Percentiles rank a stretch among this genome's conserved stretches.
phyloP scores from a whole-genome alignment of 2,329 filamentous ascomycete genomes.

The Diaporthe sp. region DNA sequence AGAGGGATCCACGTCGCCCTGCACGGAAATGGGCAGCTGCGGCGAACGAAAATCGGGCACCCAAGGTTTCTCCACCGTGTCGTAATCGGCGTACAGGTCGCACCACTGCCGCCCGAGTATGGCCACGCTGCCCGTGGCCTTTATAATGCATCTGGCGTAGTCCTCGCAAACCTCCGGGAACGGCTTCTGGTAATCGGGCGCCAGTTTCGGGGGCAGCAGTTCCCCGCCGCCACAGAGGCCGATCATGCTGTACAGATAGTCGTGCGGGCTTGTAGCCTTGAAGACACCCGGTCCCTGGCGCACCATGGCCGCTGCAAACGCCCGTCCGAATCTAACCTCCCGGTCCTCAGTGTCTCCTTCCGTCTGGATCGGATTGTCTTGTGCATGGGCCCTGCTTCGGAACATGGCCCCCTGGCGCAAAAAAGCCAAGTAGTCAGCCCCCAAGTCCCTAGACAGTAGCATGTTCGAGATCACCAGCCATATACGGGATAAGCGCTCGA shows the following conservation, averaged over 20 bases:
- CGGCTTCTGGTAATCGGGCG: background rate
- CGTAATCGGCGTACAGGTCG: background rate
- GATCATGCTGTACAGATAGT: background rate
- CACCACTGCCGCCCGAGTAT: background rate
- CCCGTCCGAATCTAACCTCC: background rate
- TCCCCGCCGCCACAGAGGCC: background rate
- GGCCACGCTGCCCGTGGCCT: background rate
- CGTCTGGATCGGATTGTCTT: background rate
- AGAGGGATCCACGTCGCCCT: background rate
- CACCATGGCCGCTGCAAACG: background rate
- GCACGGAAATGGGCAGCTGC: background rate
- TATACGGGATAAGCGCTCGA: background rate
- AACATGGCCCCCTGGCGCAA: background rate
- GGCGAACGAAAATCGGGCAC: background rate
- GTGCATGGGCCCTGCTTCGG: background rate
- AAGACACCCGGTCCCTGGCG: background rate
- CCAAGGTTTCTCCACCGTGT: background rate
- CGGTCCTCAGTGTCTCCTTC: background rate
- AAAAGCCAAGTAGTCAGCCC: accelerated
- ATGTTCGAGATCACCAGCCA: background rate
- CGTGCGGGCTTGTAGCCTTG: background rate
- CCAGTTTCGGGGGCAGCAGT: background rate
- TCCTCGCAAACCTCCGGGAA: background rate
- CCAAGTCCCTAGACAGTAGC: background rate
- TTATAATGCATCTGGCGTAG: background rate